phyloP scores from a whole-genome alignment of 1,284 basidiomycete genomes.

The Boletus hoseneyae region DNA sequence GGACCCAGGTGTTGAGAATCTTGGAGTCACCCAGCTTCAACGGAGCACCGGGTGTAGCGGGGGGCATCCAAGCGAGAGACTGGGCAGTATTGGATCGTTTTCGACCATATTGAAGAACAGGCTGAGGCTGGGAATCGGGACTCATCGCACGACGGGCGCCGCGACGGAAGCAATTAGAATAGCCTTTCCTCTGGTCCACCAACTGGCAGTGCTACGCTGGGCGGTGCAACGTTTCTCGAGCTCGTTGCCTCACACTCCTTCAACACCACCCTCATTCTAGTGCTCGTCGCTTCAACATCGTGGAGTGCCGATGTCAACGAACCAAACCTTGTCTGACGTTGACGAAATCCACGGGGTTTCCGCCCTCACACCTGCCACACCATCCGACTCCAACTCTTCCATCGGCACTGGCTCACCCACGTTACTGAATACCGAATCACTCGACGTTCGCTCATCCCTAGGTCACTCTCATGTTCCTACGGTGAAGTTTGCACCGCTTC shows the following conservation, averaged over 20 bases:
- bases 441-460: constrained; percentile 16
- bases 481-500: constrained; percentile 66
- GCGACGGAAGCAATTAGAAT: neutral
- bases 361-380: constrained; percentile 5
- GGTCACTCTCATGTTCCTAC: constrained; percentile 25
- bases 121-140: constrained; percentile 50
- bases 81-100: constrained; percentile 71
- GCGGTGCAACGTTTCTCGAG: constrained; percentile 9
- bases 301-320: constrained; percentile 15
- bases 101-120: constrained; percentile 49
- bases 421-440: constrained; percentile 10
- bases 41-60: constrained; percentile 32
- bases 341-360: constrained; percentile 19
- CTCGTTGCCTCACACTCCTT: constrained; percentile 22
- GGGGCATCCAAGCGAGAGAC: constrained; percentile 49
- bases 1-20: constrained; percentile 67
- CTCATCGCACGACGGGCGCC: constrained; percentile 42
- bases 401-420: constrained; percentile 15
- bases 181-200: neutral
- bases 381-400: constrained; percentile 23
- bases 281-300: neutral
- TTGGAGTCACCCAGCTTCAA: constrained; percentile 60
- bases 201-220: constrained; percentile 10
- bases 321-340: constrained; percentile 7
- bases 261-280: constrained; percentile 18